Conservation (phyloP, 768 basidiomycete species). For the Gymnopilus junonius region DNA sequence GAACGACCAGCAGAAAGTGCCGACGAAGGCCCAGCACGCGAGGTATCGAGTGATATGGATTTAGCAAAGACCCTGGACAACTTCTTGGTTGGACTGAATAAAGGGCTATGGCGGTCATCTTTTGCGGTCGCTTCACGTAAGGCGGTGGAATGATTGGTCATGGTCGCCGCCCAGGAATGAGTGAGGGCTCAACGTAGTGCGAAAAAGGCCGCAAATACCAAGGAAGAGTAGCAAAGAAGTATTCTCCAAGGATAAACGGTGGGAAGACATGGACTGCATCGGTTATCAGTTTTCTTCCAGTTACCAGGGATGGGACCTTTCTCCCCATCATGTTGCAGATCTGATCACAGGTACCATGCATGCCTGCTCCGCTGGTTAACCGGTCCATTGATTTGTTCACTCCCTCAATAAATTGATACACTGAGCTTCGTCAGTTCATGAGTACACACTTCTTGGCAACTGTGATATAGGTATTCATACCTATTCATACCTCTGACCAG, state of each 20-base stretch:
- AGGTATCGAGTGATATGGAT: not conserved
- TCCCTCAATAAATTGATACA: not conserved
- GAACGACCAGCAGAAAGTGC: not conserved
- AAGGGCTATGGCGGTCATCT: slow-evolving; percentile 1
- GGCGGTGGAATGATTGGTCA: slow-evolving; percentile 5
- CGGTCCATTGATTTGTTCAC: slow-evolving; percentile 4
- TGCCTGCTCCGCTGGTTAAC: not conserved
- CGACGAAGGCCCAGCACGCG: not conserved
- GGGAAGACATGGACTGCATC: slow-evolving; percentile 1
- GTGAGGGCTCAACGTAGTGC: not conserved
- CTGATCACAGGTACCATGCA: slow-evolving; percentile 17
- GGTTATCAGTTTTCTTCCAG: slow-evolving; percentile 13
- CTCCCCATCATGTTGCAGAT: slow-evolving; percentile 18
- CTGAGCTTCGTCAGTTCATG: not conserved
- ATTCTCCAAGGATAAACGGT: slow-evolving; percentile 12
- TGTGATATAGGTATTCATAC: not conserved
- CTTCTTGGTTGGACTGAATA: not conserved
- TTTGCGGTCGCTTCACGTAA: not conserved
- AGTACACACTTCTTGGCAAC: not conserved
- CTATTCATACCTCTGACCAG: not conserved
- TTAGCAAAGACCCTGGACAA: not conserved
- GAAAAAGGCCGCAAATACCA: not conserved
- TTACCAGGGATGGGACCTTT: slow-evolving; percentile 15
- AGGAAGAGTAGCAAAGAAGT: not conserved
- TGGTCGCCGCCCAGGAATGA: not conserved